Conservation (phyloP, 139 green algal species). For the Chlorella sp. region DNA sequence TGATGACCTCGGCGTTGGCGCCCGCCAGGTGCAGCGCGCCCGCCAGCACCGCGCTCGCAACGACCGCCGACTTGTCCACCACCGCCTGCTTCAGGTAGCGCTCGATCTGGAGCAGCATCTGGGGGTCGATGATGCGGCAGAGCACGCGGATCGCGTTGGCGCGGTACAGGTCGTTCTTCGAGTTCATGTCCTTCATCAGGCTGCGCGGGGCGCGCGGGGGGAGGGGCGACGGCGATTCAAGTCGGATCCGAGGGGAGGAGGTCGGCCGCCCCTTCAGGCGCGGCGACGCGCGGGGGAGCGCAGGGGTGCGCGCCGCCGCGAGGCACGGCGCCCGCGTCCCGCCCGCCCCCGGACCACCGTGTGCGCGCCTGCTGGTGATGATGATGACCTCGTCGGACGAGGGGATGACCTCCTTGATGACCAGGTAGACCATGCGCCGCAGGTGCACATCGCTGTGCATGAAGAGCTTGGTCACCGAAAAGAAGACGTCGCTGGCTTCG, state of each 20-base stretch:
- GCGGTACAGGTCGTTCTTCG: slow-evolving; percentile 92
- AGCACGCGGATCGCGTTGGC: slow-evolving; percentile 97
- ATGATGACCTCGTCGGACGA: slow-evolving; percentile 97
- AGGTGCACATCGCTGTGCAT: slow-evolving; percentile 95
- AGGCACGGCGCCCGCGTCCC: too few species aligned
- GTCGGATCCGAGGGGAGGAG: too few species aligned
- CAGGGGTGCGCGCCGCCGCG: too few species aligned
- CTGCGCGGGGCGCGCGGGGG: slow-evolving; percentile 41
- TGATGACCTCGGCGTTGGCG: slow-evolving; percentile 91
- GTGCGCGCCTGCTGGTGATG: slow-evolving; percentile 72
- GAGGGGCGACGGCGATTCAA: too few species aligned
- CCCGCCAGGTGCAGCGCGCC: slow-evolving; percentile 82
- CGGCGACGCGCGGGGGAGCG: too few species aligned
- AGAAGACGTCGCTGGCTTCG: slow-evolving; percentile 98
- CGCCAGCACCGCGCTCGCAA: slow-evolving; percentile 82
- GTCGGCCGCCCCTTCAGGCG: too few species aligned
- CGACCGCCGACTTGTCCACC: slow-evolving; percentile 88
- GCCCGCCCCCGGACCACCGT: background rate
- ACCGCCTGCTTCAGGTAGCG: slow-evolving; percentile 98
- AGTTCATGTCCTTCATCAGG: slow-evolving; percentile 99
- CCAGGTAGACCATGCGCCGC: slow-evolving; percentile 97
- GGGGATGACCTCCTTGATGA: slow-evolving; percentile 99
- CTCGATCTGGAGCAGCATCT: slow-evolving; percentile 90
- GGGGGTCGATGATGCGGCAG: slow-evolving; percentile 91
- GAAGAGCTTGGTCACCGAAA: slow-evolving; percentile 98